These are phyloP conservation scores for Metschnikowia drakensbergensis DNA, from an alignment of 805 yeast species.

Conservation along the genomic window DNA sequence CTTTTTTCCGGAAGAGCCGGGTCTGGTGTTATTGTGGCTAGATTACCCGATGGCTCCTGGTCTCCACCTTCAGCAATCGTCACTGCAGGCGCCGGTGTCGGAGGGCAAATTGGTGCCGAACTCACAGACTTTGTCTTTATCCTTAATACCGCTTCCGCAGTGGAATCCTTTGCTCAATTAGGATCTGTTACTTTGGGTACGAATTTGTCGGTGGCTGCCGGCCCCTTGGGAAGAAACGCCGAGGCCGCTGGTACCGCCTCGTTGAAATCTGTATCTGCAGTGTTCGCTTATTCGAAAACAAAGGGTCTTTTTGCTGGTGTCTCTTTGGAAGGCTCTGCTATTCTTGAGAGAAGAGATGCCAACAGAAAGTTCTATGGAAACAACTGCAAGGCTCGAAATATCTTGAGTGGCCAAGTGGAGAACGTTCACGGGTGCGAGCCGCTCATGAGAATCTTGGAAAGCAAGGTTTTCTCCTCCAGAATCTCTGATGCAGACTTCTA, in stretches of 20 bases:
- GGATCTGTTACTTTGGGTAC: conserved; percentile 96
- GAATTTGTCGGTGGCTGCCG: conserved; percentile 92
- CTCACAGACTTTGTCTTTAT: conserved; percentile 94
- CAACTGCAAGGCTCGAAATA: conserved; percentile 81
- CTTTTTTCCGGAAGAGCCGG: conserved; percentile 97
- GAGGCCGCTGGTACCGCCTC: conserved; percentile 97
- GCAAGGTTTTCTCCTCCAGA: conserved; percentile 69
- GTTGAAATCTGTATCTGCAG: conserved; percentile 78
- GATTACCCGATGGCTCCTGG: conserved; percentile 94
- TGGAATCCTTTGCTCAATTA: conserved; percentile 85
- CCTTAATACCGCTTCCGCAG: conserved; percentile 82
- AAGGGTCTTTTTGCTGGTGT: conserved; percentile 98
- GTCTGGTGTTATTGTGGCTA: conserved; percentile 90
- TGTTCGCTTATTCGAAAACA: conserved; percentile 90
- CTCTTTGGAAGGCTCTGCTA: conserved; percentile 92
- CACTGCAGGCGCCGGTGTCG: conserved; percentile 98
- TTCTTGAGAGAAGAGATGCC: conserved; percentile 96
- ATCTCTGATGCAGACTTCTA: conserved; percentile 48
- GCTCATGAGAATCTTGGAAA: conserved; percentile 78
- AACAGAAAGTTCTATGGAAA: conserved; percentile 91
- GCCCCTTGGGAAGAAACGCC: conserved; percentile 95
- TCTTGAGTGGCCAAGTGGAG: conserved; percentile 82
- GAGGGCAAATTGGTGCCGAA: conserved; percentile 96
- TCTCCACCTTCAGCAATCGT: conserved; percentile 95
- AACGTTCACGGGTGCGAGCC: conserved; percentile 90